Percentiles rank a stretch among this genome's conserved stretches.
Evolutionary conservation across 108 stramenopile genomes (phyloP).

Genomic region (Aurantiochytrium sp.): DNA sequence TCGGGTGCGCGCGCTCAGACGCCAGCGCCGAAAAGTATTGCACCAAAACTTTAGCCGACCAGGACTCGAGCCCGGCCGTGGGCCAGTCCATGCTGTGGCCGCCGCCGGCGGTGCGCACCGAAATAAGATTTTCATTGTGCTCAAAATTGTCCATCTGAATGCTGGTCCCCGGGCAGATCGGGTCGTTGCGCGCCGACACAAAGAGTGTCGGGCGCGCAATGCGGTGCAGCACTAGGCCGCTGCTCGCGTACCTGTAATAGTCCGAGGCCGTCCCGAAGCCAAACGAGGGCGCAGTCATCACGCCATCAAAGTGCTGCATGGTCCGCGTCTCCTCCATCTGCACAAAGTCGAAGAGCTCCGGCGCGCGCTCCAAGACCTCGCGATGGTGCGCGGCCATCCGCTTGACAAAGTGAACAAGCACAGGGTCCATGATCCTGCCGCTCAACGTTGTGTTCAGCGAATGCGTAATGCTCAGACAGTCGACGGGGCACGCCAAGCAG

Average conservation of each 20-base stretch:
- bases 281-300: constrained; percentile 5
- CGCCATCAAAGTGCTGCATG: constrained; percentile 8
- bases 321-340: not conserved
- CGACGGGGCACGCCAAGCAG: not conserved
- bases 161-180: not conserved
- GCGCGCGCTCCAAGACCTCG: not conserved
- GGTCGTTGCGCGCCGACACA: not conserved
- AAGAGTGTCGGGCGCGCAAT: not conserved
- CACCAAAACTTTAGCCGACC: not conserved
- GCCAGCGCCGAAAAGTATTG: not conserved
- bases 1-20: too few relatives aligned
- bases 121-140: not conserved
- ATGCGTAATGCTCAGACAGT: constrained; percentile 17
- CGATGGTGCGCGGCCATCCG: not conserved
- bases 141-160: not conserved
- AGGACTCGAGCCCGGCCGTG: not conserved
- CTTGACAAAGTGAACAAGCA: not conserved
- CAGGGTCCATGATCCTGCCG: not conserved
- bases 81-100: constrained; percentile 26
- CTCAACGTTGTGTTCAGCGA: not conserved
- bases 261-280: not conserved
- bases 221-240: not conserved
- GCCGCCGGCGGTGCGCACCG: not conserved
- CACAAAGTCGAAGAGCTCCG: not conserved
- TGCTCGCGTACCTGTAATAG: not conserved